Percentiles rank a stretch among this genome's conserved stretches.
Conservation (phyloP, 2,329 filamentous ascomycete genomes). For the Rutstroemia sp. region DNA sequence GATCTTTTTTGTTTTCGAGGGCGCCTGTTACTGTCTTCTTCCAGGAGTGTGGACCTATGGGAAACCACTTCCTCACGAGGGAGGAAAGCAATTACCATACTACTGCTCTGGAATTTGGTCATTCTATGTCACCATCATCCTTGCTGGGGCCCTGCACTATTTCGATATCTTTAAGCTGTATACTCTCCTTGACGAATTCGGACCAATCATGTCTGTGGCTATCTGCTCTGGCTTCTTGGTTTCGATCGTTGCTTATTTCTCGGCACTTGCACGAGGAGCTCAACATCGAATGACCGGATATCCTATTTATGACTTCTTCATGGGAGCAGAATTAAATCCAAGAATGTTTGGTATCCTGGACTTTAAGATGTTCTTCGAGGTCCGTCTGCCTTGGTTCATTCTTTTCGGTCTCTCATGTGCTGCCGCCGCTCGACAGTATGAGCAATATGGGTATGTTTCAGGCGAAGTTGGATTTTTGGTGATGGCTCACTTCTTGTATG, state of each 20-base stretch:
- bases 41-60: conserved; percentile 85
- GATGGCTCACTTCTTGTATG: conserved; percentile 87
- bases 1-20: conserved; percentile 83
- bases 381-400: conserved; percentile 88
- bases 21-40: conserved; percentile 71
- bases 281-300: conserved; percentile 88
- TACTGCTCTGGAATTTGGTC: conserved; percentile 88
- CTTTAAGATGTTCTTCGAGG: conserved; percentile 95
- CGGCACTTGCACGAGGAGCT: conserved; percentile 69
- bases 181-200: conserved; percentile 91
- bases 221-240: conserved; percentile 86
- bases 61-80: conserved; percentile 76
- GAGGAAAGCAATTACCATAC: conserved; percentile 82
- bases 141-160: conserved; percentile 68
- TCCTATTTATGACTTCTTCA: conserved; percentile 81
- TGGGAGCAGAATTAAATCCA: conserved; percentile 82
- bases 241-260: conserved; percentile 77
- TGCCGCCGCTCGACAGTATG: conserved; percentile 74
- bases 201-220: conserved; percentile 83
- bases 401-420: conserved; percentile 72
- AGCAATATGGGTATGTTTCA: conserved; percentile 77
- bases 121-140: conserved; percentile 76
- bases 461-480: conserved; percentile 78
- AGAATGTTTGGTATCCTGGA: conserved; percentile 77
- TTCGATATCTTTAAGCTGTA: conserved; percentile 83